Percentiles rank a stretch among this genome's conserved stretches.
phyloP scores from a whole-genome alignment of 2,329 filamentous ascomycete species.

The Sporothrix brunneoviolacea region DNA sequence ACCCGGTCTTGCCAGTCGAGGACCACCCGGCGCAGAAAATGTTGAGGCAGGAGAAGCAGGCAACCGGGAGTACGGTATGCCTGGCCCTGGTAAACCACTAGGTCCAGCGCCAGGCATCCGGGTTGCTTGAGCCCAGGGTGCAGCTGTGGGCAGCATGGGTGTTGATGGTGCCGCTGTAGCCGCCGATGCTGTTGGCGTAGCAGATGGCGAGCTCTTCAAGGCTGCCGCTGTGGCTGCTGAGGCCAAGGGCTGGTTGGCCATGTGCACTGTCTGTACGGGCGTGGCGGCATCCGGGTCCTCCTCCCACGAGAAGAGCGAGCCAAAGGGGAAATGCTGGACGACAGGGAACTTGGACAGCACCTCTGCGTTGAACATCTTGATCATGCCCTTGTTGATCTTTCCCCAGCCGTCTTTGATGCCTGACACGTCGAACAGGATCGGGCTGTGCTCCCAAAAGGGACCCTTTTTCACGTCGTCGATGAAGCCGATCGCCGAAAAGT shows the following conservation, averaged over 20 bases:
- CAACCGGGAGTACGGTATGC: constrained; percentile 33
- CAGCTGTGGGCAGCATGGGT: constrained; percentile 15
- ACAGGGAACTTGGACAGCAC: constrained; percentile 95
- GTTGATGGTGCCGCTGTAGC: background rate
- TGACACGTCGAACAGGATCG: constrained; percentile 88
- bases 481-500: constrained; percentile 93
- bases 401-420: constrained; percentile 92
- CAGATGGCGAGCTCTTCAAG: background rate
- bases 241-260: constrained; percentile 44
- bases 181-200: background rate
- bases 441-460: constrained; percentile 95
- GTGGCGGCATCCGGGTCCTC: constrained; percentile 52
- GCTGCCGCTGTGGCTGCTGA: constrained; percentile 2
- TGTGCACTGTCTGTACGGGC: constrained; percentile 48
- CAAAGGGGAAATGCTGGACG: constrained; percentile 91
- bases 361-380: constrained; percentile 98
- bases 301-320: constrained; percentile 73
- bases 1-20: background rate
- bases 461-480: constrained; percentile 96
- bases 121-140: constrained; percentile 24
- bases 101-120: constrained; percentile 19
- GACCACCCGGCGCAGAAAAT: background rate
- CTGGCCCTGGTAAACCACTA: constrained; percentile 15
- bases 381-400: constrained; percentile 98
- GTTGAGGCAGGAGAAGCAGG: constrained; percentile 18